Percentiles rank a stretch among this genome's conserved stretches.
Conservation (phyloP, 495 filamentous ascomycete species). For the Melanomma pulvis-pyrius region DNA sequence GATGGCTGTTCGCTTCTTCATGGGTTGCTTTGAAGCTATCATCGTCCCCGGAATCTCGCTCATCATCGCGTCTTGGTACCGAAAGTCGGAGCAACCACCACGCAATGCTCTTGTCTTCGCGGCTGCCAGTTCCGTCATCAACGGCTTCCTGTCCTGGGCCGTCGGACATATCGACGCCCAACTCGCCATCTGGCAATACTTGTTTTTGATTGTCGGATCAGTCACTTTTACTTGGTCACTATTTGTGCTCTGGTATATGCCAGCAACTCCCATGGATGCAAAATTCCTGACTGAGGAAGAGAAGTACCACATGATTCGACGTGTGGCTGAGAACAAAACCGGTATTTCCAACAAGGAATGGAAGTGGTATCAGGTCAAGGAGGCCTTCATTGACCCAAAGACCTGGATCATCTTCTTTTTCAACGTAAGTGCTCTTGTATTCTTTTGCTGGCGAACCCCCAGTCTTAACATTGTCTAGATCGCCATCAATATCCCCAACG, state of each 20-base stretch:
- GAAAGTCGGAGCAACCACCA: not conserved
- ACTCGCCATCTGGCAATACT: not conserved
- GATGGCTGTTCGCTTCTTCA: not conserved
- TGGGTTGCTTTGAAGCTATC: constrained; percentile 8
- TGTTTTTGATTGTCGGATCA: constrained; percentile 1
- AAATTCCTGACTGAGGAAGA: not conserved
- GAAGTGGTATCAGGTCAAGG: constrained; percentile 9
- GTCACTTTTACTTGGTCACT: not conserved
- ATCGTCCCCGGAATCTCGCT: not conserved
- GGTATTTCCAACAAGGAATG: not conserved
- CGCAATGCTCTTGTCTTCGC: not conserved
- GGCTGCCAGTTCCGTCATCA: not conserved
- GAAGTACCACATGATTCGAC: not conserved
- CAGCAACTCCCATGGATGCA: not conserved
- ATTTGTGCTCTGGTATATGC: not conserved
- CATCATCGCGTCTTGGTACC: not conserved
- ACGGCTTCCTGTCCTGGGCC: not conserved
- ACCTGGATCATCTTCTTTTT: not conserved
- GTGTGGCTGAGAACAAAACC: constrained; percentile 1
- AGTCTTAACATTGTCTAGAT: not conserved
- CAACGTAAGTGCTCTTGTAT: not conserved
- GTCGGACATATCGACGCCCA: not conserved
- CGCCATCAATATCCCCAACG: not conserved
- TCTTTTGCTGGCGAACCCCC: not conserved
- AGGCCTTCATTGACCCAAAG: not conserved